Conservation (phyloP, 2,329 filamentous ascomycete species). For the Hypoxylon rubiginosum region DNA sequence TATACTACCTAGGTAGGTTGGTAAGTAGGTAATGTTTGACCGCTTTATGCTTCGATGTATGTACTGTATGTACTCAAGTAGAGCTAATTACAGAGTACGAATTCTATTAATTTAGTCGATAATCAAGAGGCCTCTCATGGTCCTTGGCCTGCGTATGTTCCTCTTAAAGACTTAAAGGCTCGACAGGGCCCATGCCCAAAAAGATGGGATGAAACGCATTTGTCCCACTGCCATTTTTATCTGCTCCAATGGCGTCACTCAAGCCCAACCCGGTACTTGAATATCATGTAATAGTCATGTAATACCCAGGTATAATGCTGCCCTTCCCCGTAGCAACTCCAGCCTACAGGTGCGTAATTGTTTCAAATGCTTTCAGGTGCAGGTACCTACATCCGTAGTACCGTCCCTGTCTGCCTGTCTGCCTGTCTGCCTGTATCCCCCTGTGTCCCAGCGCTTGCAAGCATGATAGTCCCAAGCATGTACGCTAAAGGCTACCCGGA, state of each 20-base stretch:
- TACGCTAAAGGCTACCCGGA: constrained; percentile 7
- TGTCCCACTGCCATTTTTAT: constrained; percentile 28
- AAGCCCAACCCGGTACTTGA: constrained; percentile 24
- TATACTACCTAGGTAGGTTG: no score
- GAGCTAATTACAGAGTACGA: constrained; percentile 43
- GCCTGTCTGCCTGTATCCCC: no score
- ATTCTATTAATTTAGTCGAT: constrained; percentile 31
- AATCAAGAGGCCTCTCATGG: constrained; percentile 38
- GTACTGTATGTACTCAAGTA: constrained; percentile 29
- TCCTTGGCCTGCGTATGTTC: constrained; percentile 20
- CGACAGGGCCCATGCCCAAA: constrained; percentile 36
- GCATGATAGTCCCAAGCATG: constrained; percentile 3
- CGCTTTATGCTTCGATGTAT: constrained; percentile 18
- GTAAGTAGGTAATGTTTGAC: no score
- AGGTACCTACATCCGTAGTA: constrained; percentile 16
- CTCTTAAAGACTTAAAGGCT: constrained; percentile 34
- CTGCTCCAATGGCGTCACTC: constrained; percentile 33
- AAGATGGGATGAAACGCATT: constrained; percentile 40
- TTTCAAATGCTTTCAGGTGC: not conserved
- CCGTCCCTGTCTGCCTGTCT: not conserved
- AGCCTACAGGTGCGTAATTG: constrained; percentile 23
- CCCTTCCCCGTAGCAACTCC: not conserved
- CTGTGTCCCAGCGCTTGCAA: constrained; percentile 20
- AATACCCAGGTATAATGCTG: not conserved
- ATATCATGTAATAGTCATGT: constrained; percentile 14